Percentiles rank a stretch among this genome's conserved stretches.
Conservation (phyloP, 1,284 basidiomycete species). For the Ceratobasidium sp. region DNA sequence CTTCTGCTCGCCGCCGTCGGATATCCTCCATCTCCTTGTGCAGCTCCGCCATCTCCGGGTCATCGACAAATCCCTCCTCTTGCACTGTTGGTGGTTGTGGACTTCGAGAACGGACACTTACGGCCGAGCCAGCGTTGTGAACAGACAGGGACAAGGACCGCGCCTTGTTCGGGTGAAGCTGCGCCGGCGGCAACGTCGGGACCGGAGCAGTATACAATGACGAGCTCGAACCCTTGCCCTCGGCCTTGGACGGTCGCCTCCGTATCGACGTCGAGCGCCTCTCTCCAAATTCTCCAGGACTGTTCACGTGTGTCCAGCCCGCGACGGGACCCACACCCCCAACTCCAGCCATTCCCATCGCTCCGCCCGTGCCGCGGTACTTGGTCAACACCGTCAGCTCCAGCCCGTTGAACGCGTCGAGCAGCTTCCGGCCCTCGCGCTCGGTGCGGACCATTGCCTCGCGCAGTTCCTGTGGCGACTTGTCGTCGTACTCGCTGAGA, state of each 20-base stretch:
- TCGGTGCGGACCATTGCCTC: constrained; percentile 73
- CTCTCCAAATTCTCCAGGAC: constrained; percentile 21
- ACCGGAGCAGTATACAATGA: constrained; percentile 18
- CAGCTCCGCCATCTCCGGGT: constrained; percentile 30
- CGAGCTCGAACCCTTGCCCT: constrained; percentile 33
- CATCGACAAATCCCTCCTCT: constrained; percentile 18
- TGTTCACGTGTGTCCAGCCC: constrained; percentile 36
- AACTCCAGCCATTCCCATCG: constrained; percentile 41
- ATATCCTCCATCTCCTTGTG: constrained; percentile 41
- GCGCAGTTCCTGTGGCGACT: constrained; percentile 69
- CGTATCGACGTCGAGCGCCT: constrained; percentile 3
- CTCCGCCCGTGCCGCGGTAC: constrained; percentile 46
- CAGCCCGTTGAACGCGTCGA: constrained; percentile 79
- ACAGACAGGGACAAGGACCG: constrained; percentile 23
- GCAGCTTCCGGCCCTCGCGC: constrained; percentile 70
- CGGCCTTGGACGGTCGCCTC: not conserved
- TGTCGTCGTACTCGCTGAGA: constrained; percentile 52
- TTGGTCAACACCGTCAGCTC: constrained; percentile 73
- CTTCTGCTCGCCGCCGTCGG: constrained; percentile 18
- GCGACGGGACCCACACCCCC: constrained; percentile 29
- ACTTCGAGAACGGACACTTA: constrained; percentile 32
- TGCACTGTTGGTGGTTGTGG: constrained; percentile 37
- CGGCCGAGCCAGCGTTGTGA: not conserved
- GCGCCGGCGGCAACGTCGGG: not conserved
- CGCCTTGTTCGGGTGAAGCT: constrained; percentile 26